These are phyloP conservation scores for Colletotrichum sp. DNA, from an alignment of 2,329 filamentous ascomycete genomes.

Conservation along the genomic window DNA sequence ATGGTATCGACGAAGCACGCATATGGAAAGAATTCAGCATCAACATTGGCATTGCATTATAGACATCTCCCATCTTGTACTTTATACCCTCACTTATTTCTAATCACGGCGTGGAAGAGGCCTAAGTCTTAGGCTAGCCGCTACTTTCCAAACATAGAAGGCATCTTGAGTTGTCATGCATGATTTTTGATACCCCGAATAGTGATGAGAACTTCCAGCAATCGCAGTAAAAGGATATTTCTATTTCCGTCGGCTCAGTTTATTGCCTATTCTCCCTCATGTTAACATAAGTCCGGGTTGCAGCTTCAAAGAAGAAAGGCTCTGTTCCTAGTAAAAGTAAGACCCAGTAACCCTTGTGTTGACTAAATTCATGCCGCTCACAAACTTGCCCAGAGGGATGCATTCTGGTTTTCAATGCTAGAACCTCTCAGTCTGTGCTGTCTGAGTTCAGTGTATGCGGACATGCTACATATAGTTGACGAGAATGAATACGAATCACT, in stretches of 20 bases:
- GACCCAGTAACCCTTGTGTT: not conserved
- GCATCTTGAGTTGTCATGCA: not conserved
- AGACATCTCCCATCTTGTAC: not conserved
- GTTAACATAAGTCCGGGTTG: not conserved
- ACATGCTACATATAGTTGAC: not conserved
- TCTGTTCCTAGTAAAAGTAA: not conserved
- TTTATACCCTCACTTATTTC: not conserved
- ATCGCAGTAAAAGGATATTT: accelerated
- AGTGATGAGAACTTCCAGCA: accelerated
- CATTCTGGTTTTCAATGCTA: not conserved
- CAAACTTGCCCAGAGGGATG: accelerated
- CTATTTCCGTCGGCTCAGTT: not conserved
- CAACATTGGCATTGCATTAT: not conserved
- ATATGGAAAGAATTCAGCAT: not conserved
- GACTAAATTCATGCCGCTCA: accelerated
- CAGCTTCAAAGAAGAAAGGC: not conserved
- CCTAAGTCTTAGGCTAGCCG: not conserved
- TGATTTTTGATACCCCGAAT: not conserved
- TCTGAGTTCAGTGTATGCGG: not conserved
- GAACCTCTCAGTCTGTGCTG: not conserved
- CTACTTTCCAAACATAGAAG: not conserved
- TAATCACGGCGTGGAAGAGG: not conserved
- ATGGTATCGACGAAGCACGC: not conserved
- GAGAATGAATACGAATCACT: not conserved
- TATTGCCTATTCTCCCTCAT: not conserved